Base-by-base conservation (phyloP, 495 filamentous ascomycete genomes). In the Penicillium cataractarum region DNA sequence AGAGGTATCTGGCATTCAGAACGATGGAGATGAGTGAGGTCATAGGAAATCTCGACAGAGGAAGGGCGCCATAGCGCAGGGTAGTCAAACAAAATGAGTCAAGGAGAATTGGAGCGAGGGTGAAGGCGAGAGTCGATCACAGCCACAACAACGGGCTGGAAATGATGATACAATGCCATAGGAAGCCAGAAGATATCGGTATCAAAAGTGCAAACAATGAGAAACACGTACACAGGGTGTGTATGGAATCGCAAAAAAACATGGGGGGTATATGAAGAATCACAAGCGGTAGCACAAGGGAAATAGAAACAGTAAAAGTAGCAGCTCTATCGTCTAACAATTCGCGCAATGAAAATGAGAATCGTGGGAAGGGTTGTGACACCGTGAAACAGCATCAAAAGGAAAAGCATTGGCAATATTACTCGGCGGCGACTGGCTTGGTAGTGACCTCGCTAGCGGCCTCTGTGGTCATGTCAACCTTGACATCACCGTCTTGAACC, bases 261-360 rank as follows among this genome's bases (percentile, higher is more conserved):
- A 69, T 48, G 58, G 67, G 66, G 70, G 73, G 74, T 74, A 76
- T 76, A 77, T 32, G 31, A 21, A 21, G 17, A 54, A 54, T 22
- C 27, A 54, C 51, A 35, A 35, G 15, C 51, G 27, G 26, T 7
- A 50, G 17, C 46, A 50, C 0, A 46, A 46, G 42, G 42, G 46
- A 13, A 50, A 50, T 29, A 27, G 46, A 24, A 50, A 50, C 17
- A 74, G 62, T 22, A 66, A 60, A 32, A 69, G 56, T 59, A 68
- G 64, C 62, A 63, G 55, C 27, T 74, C 67, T 72, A 66, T 68
- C 63, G 57, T 70, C 71, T 70, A 74, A 64, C 58, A 33, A 55
- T 60, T 51, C 48, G 58, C 35, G 48, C 32, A 37, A 61, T 33
- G 55, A 26, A 32, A 61, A 68, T 57, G 58, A 54, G 57, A 54